These are phyloP conservation scores for Candolleomyces eurysporus DNA, from an alignment of 768 basidiomycete species.

Conservation along the genomic window DNA sequence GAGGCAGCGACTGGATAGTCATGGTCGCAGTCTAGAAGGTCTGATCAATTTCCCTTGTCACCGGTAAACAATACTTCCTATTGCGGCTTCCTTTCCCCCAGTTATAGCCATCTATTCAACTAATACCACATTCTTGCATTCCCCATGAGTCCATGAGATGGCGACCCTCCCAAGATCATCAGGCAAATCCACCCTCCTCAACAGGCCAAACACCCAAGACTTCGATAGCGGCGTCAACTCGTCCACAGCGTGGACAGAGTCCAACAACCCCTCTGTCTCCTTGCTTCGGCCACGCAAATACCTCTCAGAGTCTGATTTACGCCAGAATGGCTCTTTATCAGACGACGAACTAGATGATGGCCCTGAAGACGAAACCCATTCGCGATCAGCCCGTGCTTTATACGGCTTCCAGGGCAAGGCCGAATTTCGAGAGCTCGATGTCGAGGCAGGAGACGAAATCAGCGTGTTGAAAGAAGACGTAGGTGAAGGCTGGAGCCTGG, in stretches of 20 bases:
- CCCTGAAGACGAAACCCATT: conserved; percentile 30
- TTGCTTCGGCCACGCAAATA: conserved; percentile 31
- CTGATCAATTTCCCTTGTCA: neutral
- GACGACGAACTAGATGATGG: conserved; percentile 42
- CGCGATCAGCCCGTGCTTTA: conserved; percentile 61
- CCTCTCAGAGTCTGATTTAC: conserved; percentile 37
- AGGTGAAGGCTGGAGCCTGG: conserved; percentile 81
- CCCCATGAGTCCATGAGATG: conserved; percentile 1
- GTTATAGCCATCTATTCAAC: neutral
- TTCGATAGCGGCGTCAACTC: conserved; percentile 81
- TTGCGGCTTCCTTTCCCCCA: conserved; percentile 7
- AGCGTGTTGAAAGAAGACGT: conserved; percentile 70
- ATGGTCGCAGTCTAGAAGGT: neutral
- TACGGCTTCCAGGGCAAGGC: conserved; percentile 74
- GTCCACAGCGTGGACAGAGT: conserved; percentile 73
- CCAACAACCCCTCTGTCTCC: conserved; percentile 24
- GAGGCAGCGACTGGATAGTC: conserved; percentile 4
- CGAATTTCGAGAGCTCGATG: conserved; percentile 69
- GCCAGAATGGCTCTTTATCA: conserved; percentile 13
- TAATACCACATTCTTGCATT: neutral
- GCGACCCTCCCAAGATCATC: conserved; percentile 8
- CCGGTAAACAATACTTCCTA: conserved; percentile 1
- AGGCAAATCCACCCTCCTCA: conserved; percentile 2
- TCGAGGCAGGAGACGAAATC: conserved; percentile 68
- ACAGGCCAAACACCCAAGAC: conserved; percentile 36